A percentile compares a stretch with the other conserved stretches of the same genome.
These are phyloP conservation scores for Mrakia hoshinonis DNA, from an alignment of 768 basidiomycete genomes.

Conservation along the genomic window DNA sequence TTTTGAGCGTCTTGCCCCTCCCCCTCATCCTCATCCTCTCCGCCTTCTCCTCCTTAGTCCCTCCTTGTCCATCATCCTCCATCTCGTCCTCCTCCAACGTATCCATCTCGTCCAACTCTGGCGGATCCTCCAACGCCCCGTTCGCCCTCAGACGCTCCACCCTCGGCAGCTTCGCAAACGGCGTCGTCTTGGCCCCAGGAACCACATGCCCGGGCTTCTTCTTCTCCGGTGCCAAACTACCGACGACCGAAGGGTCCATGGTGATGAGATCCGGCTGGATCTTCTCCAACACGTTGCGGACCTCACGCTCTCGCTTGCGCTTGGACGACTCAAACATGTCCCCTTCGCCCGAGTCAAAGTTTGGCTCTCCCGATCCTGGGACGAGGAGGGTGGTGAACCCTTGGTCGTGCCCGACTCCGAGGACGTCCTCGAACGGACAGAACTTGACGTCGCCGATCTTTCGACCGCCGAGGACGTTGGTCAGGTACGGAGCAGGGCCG, in stretches of 20 bases:
- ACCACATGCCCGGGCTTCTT: conserved; percentile 12
- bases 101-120: no score
- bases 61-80: conserved; percentile 48
- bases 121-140: conserved; percentile 48
- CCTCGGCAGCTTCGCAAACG: conserved; percentile 68
- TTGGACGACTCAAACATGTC: conserved; percentile 87
- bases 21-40: conserved; percentile 73
- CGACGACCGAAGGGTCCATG: conserved; percentile 44
- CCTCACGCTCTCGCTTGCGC: conserved; percentile 77
- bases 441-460: conserved; percentile 72
- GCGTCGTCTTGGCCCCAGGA: conserved; percentile 38
- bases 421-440: conserved; percentile 76
- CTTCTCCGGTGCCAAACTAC: conserved; percentile 26
- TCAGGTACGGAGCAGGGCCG: conserved; percentile 74
- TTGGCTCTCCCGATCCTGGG: conserved; percentile 86
- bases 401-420: conserved; percentile 62
- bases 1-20: conserved; percentile 68
- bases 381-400: conserved; percentile 81
- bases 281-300: conserved; percentile 85
- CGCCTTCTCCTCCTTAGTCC: conserved; percentile 43
- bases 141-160: conserved; percentile 63
- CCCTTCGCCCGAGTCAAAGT: conserved; percentile 85
- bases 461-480: conserved; percentile 70
- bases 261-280: conserved; percentile 89
- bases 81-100: conserved; percentile 38